Evolutionary conservation across 441 rosid species (phyloP).

Genomic region (Corymbia citriodora): DNA sequence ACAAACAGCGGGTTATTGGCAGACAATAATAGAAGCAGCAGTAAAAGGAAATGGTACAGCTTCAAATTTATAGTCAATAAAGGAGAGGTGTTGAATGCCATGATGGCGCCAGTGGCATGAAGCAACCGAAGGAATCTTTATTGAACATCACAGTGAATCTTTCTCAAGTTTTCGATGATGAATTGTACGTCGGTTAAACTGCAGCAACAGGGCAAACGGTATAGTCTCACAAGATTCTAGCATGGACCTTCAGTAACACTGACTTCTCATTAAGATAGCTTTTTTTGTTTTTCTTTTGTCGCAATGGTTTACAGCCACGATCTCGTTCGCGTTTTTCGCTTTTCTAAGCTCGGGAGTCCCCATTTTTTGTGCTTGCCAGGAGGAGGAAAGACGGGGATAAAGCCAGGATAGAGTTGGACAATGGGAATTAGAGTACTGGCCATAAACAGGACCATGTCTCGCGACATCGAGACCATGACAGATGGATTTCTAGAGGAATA

Average conservation of each 20-base stretch:
- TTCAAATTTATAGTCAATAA: slow-evolving; percentile 34
- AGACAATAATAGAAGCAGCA: background rate
- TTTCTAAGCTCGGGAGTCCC: slow-evolving; percentile 10
- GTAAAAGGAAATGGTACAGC: background rate
- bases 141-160: slow-evolving; percentile 37
- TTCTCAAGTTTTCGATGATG: slow-evolving; percentile 45
- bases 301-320: background rate
- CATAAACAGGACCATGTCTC: slow-evolving; percentile 40
- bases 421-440: slow-evolving; percentile 95
- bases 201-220: slow-evolving; percentile 55
- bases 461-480: slow-evolving; percentile 52
- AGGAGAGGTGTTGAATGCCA: slow-evolving; percentile 38
- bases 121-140: slow-evolving; percentile 34
- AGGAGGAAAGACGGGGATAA: slow-evolving; percentile 24
- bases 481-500: slow-evolving; percentile 51
- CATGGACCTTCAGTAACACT: slow-evolving; percentile 58
- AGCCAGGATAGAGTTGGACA: slow-evolving; percentile 49
- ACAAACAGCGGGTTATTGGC: background rate
- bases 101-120: slow-evolving; percentile 39
- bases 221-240: slow-evolving; percentile 57
- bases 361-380: slow-evolving; percentile 23
- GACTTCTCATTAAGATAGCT: slow-evolving; percentile 26
- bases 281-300: no score
- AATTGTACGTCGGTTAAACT: slow-evolving; percentile 72
- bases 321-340: background rate